phyloP scores from a whole-genome alignment of 176 grass and related monocot genomes.

The Aegilops umbellulata region DNA sequence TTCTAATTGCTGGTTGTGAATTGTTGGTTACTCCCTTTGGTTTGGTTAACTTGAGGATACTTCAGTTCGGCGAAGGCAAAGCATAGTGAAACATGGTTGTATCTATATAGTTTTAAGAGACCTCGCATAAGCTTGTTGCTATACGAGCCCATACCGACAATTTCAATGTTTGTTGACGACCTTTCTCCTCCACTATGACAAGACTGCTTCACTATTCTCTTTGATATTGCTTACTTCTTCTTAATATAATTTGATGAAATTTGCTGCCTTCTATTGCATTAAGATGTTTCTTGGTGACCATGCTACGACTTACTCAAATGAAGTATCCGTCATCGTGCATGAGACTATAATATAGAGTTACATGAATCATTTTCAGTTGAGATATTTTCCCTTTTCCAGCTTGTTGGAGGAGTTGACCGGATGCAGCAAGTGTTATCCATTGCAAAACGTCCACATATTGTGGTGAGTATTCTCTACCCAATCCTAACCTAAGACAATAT shows the following conservation, averaged over 20 bases:
- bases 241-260: not conserved
- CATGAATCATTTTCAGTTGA: not conserved
- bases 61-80: not conserved
- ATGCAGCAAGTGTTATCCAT: constrained; percentile 72
- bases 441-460: constrained; percentile 75
- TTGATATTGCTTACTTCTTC: not conserved
- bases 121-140: not conserved
- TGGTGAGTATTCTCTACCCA: constrained; percentile 44
- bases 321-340: not conserved
- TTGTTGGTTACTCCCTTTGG: not conserved
- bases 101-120: not conserved
- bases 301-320: not conserved
- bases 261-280: not conserved
- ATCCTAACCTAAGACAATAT: not conserved
- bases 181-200: not conserved
- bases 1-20: not conserved
- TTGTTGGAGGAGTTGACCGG: constrained; percentile 88
- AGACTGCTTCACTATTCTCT: not conserved
- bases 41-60: not conserved
- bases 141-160: not conserved
- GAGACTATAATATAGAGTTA: not conserved
- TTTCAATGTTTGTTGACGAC: not conserved
- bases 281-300: not conserved
- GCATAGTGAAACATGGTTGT: not conserved
- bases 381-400: constrained; percentile 35